phyloP scores from a whole-genome alignment of 2,329 filamentous ascomycete species.

The Pseudogymnoascus sp. region DNA sequence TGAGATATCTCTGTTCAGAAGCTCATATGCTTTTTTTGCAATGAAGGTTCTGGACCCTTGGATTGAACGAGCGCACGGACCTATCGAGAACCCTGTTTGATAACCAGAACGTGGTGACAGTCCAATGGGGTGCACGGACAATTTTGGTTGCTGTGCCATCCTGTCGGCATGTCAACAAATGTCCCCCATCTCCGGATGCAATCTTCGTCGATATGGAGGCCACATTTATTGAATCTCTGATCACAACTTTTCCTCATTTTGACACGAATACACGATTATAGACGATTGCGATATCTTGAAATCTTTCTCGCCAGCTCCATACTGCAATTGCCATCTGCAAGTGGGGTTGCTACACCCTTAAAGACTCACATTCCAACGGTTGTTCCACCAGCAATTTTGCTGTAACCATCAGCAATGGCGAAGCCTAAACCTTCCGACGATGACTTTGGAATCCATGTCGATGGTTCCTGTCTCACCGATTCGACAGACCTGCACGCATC shows the following conservation, averaged over 20 bases:
- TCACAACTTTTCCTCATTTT: background rate
- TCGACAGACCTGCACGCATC: constrained; percentile 8
- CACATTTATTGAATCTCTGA: background rate
- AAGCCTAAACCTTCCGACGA: background rate
- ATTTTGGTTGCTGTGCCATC: constrained; percentile 5
- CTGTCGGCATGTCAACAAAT: constrained; percentile 1
- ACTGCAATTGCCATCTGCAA: background rate
- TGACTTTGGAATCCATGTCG: constrained; percentile 25
- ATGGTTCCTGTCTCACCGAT: constrained; percentile 22
- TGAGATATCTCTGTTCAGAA: background rate
- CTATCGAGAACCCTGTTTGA: background rate
- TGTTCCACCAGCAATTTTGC: constrained; percentile 5
- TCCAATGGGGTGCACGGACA: background rate
- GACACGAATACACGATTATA: background rate
- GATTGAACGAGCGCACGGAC: background rate
- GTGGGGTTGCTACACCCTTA: background rate
- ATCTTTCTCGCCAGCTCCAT: background rate
- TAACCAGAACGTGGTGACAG: background rate
- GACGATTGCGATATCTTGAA: background rate
- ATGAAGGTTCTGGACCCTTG: constrained; percentile 1
- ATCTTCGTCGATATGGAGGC: background rate
- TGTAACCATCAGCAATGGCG: constrained; percentile 1
- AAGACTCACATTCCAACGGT: background rate
- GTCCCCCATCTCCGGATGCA: background rate
- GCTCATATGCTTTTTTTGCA: background rate